Conservation (phyloP, 1,284 basidiomycete genomes). For the Pseudozyma thailandica region DNA sequence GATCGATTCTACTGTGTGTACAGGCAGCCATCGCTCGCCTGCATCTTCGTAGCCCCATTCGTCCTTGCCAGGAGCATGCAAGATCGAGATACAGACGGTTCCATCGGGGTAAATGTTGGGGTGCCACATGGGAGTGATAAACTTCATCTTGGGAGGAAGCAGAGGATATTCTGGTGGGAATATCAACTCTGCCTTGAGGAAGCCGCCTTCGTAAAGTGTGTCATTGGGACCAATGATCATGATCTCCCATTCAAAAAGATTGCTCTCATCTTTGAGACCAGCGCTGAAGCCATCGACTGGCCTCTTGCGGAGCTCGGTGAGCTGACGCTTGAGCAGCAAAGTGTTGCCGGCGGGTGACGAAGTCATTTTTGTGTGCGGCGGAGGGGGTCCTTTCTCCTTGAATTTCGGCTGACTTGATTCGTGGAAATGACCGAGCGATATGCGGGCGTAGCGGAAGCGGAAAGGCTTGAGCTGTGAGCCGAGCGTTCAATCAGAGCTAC, state of each 20-base stretch:
- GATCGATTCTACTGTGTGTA: conserved; percentile 96
- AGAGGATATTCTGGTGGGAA: conserved; percentile 77
- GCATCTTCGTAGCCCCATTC: conserved; percentile 98
- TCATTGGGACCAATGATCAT: conserved; percentile 68
- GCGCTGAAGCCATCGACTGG: conserved; percentile 68
- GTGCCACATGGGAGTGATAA: conserved; percentile 97
- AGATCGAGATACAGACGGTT: conserved; percentile 92
- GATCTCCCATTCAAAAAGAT: conserved; percentile 68
- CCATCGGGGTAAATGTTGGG: conserved; percentile 92
- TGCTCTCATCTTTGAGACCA: conserved; percentile 67
- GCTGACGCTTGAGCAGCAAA: conserved; percentile 66
- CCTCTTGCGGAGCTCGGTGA: conserved; percentile 64
- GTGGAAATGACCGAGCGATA: too few relatives aligned
- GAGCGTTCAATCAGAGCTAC: too few relatives aligned
- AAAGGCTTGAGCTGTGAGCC: too few relatives aligned
- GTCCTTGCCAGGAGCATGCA: conserved; percentile 97
- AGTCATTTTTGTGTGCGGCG: conserved; percentile 48
- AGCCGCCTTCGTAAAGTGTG: conserved; percentile 67
- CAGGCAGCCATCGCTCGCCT: conserved; percentile 95
- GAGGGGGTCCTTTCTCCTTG: too few relatives aligned
- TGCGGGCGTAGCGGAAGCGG: too few relatives aligned
- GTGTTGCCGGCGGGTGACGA: conserved; percentile 62
- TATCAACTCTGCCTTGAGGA: conserved; percentile 65
- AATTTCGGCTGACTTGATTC: too few relatives aligned
- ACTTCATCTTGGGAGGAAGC: conserved; percentile 93